phyloP scores from a whole-genome alignment of 106 monocot species.

The Dendrobium nobile region DNA sequence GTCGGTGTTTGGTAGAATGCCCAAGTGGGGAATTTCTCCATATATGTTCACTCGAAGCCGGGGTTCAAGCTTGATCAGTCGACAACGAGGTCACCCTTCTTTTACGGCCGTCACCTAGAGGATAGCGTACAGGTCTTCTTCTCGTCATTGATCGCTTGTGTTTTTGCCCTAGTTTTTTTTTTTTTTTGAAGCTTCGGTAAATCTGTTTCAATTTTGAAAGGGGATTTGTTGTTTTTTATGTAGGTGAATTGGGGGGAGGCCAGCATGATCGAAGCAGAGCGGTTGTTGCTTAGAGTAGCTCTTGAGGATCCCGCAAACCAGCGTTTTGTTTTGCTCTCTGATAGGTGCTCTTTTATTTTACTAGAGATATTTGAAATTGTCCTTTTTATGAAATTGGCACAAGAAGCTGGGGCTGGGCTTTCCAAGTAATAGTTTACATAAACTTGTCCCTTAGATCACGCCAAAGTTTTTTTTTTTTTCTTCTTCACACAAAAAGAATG shows the following conservation, averaged over 20 bases:
- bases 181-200: not conserved
- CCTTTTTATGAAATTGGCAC: not conserved
- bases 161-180: slow-evolving; percentile 5
- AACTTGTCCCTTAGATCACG: not conserved
- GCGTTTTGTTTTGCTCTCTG: slow-evolving; percentile 81
- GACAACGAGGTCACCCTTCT: slow-evolving; percentile 62
- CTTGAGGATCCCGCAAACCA: slow-evolving; percentile 85
- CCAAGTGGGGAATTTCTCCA: slow-evolving; percentile 48
- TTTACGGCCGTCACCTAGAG: slow-evolving; percentile 62
- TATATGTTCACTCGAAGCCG: slow-evolving; percentile 79
- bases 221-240: slow-evolving; percentile 9
- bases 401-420: not conserved
- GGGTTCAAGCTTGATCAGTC: slow-evolving; percentile 58
- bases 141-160: not conserved
- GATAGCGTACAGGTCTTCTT: slow-evolving; percentile 49
- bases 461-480: not conserved
- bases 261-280: slow-evolving; percentile 91
- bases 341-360: slow-evolving; percentile 42
- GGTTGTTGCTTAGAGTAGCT: slow-evolving; percentile 46
- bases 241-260: slow-evolving; percentile 93
- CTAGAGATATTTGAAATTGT: not conserved
- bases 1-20: slow-evolving; percentile 51
- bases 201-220: not conserved
- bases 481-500: not conserved
- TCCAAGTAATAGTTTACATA: not conserved